A percentile compares a stretch with the other conserved stretches of the same genome.
Conservation (phyloP, 352 stramenopile genomes). For the Phytophthora syringae region DNA sequence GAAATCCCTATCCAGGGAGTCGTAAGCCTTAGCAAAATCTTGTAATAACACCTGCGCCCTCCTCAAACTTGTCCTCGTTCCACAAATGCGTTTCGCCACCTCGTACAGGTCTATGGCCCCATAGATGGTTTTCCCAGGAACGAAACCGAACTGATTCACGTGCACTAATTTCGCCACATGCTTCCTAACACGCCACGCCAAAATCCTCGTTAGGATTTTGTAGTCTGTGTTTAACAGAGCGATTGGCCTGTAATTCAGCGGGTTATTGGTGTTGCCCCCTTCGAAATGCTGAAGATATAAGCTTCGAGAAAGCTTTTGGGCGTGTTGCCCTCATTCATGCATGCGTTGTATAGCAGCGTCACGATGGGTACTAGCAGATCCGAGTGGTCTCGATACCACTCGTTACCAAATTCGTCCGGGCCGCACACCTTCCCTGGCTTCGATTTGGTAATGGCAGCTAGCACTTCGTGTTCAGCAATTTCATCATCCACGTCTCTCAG, state of each 20-base stretch:
- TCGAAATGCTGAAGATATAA: neutral
- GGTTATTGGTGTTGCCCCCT: neutral
- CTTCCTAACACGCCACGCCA: neutral
- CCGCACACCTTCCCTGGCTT: neutral
- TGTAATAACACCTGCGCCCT: too few species aligned
- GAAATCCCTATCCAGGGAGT: too few species aligned
- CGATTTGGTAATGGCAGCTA: neutral
- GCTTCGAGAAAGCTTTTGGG: neutral
- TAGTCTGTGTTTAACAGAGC: neutral
- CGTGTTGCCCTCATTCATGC: neutral
- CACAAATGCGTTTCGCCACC: too few species aligned
- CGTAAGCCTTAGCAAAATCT: too few species aligned
- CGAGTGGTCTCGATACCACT: neutral
- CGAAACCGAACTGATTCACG: neutral
- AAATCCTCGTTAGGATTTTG: neutral
- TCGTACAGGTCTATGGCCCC: too few species aligned
- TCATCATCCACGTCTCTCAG: neutral
- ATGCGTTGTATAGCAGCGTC: neutral
- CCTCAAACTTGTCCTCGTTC: too few species aligned
- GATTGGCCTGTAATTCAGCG: neutral
- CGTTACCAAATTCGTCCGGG: neutral
- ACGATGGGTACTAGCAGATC: neutral
- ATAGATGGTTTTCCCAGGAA: neutral
- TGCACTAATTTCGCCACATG: neutral
- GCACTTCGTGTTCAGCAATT: neutral